phyloP scores from a whole-genome alignment of 441 rosid genomes.

The Mallotus japonicus region DNA sequence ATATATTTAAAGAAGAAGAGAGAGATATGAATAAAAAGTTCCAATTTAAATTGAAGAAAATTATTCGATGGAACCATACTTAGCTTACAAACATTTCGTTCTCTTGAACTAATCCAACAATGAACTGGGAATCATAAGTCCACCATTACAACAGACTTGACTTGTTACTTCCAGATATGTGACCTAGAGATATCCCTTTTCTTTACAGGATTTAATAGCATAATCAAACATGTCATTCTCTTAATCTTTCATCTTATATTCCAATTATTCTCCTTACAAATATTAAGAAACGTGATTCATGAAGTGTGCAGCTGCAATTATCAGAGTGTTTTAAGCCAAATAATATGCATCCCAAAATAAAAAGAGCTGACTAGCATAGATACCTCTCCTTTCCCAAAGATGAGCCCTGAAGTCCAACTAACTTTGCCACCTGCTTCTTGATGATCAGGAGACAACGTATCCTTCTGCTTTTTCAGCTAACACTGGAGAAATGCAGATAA shows the following conservation, averaged over 20 bases:
- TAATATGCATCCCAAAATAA: not conserved
- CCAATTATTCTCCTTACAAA: not conserved
- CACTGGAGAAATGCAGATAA: constrained; percentile 42
- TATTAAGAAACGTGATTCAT: not conserved
- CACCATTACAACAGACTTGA: not conserved
- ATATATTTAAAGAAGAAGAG: no score
- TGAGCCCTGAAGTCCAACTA: constrained; percentile 88
- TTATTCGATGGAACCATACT: no score
- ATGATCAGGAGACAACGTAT: constrained; percentile 56
- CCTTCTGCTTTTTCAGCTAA: constrained; percentile 96
- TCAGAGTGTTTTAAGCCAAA: not conserved
- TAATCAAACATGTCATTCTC: constrained; percentile 34
- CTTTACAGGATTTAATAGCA: constrained; percentile 39
- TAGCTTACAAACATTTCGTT: no score
- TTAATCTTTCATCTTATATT: no score
- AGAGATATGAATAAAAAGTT: no score
- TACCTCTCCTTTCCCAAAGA: constrained; percentile 95
- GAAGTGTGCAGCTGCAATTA: not conserved
- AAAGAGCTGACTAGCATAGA: not conserved
- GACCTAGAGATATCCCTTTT: constrained; percentile 27
- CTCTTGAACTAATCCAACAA: no score
- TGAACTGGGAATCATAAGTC: not conserved
- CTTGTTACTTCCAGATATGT: no score
- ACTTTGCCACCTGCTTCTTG: constrained; percentile 58
- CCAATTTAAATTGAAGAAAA: no score